These are phyloP conservation scores for Ascochyta koolunga DNA, from an alignment of 2,329 filamentous ascomycete genomes.

Conservation along the genomic window DNA sequence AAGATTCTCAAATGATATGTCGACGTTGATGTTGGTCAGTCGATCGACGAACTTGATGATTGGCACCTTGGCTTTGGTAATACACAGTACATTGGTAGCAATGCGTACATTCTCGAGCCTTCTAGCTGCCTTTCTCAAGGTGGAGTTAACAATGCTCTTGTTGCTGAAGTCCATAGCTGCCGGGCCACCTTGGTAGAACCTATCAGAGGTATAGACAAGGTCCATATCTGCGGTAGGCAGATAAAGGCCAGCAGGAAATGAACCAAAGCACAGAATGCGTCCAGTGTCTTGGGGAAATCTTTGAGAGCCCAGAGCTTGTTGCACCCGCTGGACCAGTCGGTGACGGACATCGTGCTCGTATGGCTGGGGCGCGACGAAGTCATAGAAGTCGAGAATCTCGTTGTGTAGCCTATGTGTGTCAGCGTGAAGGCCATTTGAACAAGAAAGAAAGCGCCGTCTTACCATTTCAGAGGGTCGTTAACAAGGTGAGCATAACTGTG, in stretches of 20 bases:
- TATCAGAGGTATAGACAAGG: conserved; percentile 77
- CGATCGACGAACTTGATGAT: conserved; percentile 89
- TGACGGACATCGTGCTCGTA: conserved; percentile 79
- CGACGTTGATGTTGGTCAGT: conserved; percentile 79
- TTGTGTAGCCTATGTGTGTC: conserved; percentile 72
- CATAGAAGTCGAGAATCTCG: conserved; percentile 87
- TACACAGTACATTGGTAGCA: conserved; percentile 66
- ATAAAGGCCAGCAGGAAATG: conserved; percentile 82
- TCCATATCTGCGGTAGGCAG: conserved; percentile 90
- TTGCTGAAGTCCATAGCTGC: conserved; percentile 30
- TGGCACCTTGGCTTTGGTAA: conserved; percentile 80
- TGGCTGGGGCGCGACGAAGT: conserved; percentile 76
- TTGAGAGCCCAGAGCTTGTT: conserved; percentile 57
- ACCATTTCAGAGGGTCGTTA: conserved; percentile 60
- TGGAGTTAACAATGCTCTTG: conserved; percentile 58
- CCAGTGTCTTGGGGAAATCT: conserved; percentile 50
- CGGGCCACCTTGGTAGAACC: conserved; percentile 60
- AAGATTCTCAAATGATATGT: conserved; percentile 92
- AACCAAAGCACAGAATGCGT: conserved; percentile 81
- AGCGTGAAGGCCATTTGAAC: not conserved
- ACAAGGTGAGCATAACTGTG: conserved; percentile 59
- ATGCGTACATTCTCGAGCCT: conserved; percentile 64
- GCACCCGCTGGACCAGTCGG: conserved; percentile 73
- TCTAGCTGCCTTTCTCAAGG: conserved; percentile 66
- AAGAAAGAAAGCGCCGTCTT: not conserved